A percentile compares a stretch with the other conserved stretches of the same genome.
Evolutionary conservation across 164 flowering plant species (phyloP).

Genomic region (Litsea cubeba): DNA sequence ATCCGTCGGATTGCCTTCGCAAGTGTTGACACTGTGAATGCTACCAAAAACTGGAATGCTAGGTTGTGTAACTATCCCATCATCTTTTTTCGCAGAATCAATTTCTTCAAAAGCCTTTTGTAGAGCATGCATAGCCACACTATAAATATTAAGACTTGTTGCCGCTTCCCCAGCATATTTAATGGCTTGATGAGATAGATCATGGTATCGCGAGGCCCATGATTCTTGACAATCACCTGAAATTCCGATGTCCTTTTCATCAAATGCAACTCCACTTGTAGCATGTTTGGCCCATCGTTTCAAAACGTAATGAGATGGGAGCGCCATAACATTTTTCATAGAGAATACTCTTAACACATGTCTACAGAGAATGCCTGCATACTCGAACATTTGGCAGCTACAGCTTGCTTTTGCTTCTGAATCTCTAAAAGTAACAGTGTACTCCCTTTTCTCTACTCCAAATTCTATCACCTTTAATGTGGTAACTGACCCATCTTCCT

Average conservation of each 20-base stretch:
- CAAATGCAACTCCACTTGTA: conserved; percentile 40
- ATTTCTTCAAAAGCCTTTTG: conserved; percentile 48
- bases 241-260: conserved; percentile 29
- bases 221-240: conserved; percentile 36
- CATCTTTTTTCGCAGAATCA: conserved; percentile 27
- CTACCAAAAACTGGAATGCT: conserved; percentile 23
- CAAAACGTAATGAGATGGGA: conserved; percentile 62
- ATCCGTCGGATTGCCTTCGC: conserved; percentile 20
- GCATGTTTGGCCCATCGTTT: conserved; percentile 75
- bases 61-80: conserved; percentile 1
- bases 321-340: conserved; percentile 57
- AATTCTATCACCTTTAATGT: conserved; percentile 72
- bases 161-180: conserved; percentile 57
- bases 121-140: conserved; percentile 52
- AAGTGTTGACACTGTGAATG: conserved; percentile 13
- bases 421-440: conserved; percentile 50
- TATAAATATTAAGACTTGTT: conserved; percentile 34
- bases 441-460: conserved; percentile 61
- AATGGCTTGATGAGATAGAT: conserved; percentile 47
- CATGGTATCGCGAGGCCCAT: conserved; percentile 29
- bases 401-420: conserved; percentile 63
- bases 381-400: conserved; percentile 85
- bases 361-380: conserved; percentile 72
- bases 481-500: conserved; percentile 50
- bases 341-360: conserved; percentile 78